phyloP scores from a whole-genome alignment of 495 filamentous ascomycete species.

The Penicillium bovifimosum region DNA sequence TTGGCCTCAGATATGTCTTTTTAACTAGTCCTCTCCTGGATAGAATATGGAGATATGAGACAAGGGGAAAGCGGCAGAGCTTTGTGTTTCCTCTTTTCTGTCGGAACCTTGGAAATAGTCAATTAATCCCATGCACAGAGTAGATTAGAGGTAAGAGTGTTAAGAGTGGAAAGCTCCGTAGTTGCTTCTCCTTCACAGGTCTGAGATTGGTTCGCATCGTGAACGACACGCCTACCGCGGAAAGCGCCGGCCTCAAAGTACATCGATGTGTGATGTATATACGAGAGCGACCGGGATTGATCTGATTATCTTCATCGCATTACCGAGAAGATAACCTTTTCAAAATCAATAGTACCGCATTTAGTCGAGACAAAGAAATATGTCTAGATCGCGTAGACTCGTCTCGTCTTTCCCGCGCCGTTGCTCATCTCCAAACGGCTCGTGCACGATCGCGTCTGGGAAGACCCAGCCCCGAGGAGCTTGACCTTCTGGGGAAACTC shows the following conservation, averaged over 20 bases:
- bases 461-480: slow-evolving; percentile 5
- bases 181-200: neutral
- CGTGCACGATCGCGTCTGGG: slow-evolving; percentile 3
- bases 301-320: no score
- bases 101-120: neutral
- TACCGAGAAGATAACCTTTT: no score
- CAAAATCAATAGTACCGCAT: neutral
- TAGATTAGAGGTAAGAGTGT: neutral
- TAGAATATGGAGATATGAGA: slow-evolving; percentile 1
- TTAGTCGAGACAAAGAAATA: neutral
- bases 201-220: slow-evolving; percentile 8
- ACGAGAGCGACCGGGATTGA: slow-evolving; percentile 1
- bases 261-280: neutral
- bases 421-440: neutral
- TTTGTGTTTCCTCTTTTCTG: neutral
- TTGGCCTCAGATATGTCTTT: slow-evolving; percentile 11
- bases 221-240: slow-evolving; percentile 16
- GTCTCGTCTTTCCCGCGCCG: neutral
- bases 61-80: neutral
- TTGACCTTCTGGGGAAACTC: neutral
- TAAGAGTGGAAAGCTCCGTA: slow-evolving; percentile 1
- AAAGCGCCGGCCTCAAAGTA: slow-evolving; percentile 19
- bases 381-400: slow-evolving; percentile 6
- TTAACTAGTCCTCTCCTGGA: neutral
- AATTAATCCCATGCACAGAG: neutral